A percentile compares a stretch with the other conserved stretches of the same genome.
phyloP scores from a whole-genome alignment of 306 rosid genomes.

The Inga oerstediana region DNA sequence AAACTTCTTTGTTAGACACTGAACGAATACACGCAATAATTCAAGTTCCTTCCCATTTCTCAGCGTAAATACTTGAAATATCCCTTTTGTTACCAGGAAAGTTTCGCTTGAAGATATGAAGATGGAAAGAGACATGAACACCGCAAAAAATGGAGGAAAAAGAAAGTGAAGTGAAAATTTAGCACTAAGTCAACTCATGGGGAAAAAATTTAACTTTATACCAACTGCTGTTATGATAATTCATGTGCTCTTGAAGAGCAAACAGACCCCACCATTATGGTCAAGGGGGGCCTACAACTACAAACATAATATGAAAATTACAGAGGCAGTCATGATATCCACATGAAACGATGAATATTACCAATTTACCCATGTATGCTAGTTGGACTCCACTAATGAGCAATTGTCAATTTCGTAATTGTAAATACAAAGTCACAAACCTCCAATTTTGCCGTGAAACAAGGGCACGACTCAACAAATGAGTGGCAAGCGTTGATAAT shows the following conservation, averaged over 20 bases:
- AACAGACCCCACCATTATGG: conserved; percentile 40
- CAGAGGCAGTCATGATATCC: conserved; percentile 33
- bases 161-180: conserved; percentile 29
- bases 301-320: conserved; percentile 32
- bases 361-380: conserved; percentile 8
- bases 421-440: conserved; percentile 15
- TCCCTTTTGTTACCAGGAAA: background rate
- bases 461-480: conserved; percentile 46
- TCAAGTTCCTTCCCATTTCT: background rate
- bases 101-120: conserved; percentile 17
- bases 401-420: conserved; percentile 35
- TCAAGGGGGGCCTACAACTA: conserved; percentile 49
- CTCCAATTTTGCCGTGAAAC: conserved; percentile 75
- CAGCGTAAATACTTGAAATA: background rate
- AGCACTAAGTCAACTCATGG: conserved; percentile 27
- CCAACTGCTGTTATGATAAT: conserved; percentile 43
- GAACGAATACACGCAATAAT: background rate
- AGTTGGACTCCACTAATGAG: background rate
- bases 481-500: conserved; percentile 34
- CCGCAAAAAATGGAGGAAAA: conserved; percentile 8
- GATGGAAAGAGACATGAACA: background rate
- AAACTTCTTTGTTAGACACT: background rate
- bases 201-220: conserved; percentile 31
- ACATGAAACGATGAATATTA: background rate
- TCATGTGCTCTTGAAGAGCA: conserved; percentile 35